Base-by-base conservation (phyloP, 768 basidiomycete genomes). In the Crassisporium funariophilum region DNA sequence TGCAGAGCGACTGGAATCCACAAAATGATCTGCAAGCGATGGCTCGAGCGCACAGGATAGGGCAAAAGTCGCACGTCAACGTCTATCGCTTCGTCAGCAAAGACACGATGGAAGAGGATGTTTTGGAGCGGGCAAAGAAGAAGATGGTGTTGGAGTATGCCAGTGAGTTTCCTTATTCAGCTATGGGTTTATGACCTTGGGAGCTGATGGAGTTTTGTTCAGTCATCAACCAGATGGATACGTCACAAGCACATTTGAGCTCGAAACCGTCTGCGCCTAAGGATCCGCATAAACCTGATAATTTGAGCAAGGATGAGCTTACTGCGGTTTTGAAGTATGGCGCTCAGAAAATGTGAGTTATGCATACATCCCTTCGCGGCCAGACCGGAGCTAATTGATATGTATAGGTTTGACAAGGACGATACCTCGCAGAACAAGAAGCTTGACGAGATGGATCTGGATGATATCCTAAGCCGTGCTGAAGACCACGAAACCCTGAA, bases 221-320 rank as follows among this genome's bases (percentile, higher is more conserved):
- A 97, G 94, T 99, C 73, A 98, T 99, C 76, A 97, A 98, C 70
- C 95, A 98, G 71, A 97, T 98, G 90, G 97, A 99, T 71, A 99
- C 97, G 17, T 94, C 95, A 33, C 97, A 98, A 55, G 91, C 91
- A 34, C 91, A 98, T 69, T 83, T 99, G 43, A 86, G 91, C 62
- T 86, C 88, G 46, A 93, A 92, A 60, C 77, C 77, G 22, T 75
- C 77, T 57, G 57, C 67, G 13, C 45, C 53, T 46, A 89, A 86
- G 61, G 88, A 90, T 41, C 66, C 79, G 16, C 68, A 76, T 50
- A 93, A 91, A 64, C 81, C 89, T 2, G 88, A 88, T 55, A 87
- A 88, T 68, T 71, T 92, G 52, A 94, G 90, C 69, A 97, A 95
- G 71, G 97, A 98, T 57, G 97, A 99, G 65, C 80, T 99, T 25